Evolutionary conservation across 306 rosid genomes (phyloP), one percentile per base, ranked within the genome.

Genomic region (Quercus gilva): DNA sequence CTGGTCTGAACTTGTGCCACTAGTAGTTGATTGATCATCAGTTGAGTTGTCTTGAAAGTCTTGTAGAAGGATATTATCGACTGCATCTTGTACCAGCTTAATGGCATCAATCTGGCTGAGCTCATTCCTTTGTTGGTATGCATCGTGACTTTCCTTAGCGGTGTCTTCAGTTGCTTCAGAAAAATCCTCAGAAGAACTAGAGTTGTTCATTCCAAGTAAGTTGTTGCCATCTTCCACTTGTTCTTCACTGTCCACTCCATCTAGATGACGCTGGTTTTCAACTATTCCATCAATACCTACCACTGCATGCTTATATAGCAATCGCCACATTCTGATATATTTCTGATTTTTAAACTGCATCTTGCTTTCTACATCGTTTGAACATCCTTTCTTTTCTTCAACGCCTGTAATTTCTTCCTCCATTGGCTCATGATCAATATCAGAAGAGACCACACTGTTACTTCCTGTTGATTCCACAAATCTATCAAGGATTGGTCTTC

Each of bases 21-120:
- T 85, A 52, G 85, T 67, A 70, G 58, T 56, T 20, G 71, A 74
- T 59, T 15, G 60, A 61, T 81, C 90, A 59, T 78, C 83, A 28
- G 78, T 77, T 11, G 86, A 69, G 21, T 49, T 52, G 75, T 83
- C 86, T 76, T 82, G 93, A 76, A 87, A 81, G 79, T 91, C 97
- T 0, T 91, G 97, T 57, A 95, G 94, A 83, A 93, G 97, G 74
- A 95, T 91, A 73, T 86, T 91, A 80, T 95, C 92, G 79, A 95
- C 88, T 26, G 98, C 99, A 79, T 89, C 88, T 78, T 89, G 96
- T 76, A 93, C 97, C 45, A 93, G 85, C 80, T 90, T 83, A 79
- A 93, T 60, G 33, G 92, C 92, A 28, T 88, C 78, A 29, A 25
- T 73, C 74, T 83, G 79, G 64, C 45, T 73, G 65, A 73, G 61